Percentiles rank a stretch among this genome's conserved stretches.
Evolutionary conservation across 139 green algal genomes (phyloP).

Genomic region (Chlamydomonas asymmetrica): DNA sequence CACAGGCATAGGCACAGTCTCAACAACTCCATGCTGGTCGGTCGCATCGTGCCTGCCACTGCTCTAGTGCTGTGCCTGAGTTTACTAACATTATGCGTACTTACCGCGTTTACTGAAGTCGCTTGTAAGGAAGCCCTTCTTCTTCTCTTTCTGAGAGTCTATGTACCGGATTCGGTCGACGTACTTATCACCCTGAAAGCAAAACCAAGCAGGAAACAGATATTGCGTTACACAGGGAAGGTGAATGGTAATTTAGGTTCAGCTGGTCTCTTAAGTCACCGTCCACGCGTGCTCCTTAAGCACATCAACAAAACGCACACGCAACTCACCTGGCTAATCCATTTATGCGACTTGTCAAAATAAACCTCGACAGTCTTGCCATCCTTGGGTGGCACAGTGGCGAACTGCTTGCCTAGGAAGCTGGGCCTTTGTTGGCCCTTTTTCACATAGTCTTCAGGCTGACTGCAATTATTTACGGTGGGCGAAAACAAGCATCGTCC

Average conservation of each 20-base stretch:
- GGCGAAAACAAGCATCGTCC: too few species aligned
- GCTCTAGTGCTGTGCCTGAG: too few species aligned
- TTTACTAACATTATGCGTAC: too few species aligned
- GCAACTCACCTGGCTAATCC: slow-evolving; percentile 54
- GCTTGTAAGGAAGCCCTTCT: slow-evolving; percentile 77
- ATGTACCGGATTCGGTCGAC: slow-evolving; percentile 69
- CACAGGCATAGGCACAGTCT: too few species aligned
- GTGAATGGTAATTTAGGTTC: too few species aligned
- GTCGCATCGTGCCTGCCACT: too few species aligned
- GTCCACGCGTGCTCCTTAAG: too few species aligned
- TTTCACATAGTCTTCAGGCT: slow-evolving; percentile 59
- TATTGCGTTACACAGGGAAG: too few species aligned
- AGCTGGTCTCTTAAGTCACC: too few species aligned
- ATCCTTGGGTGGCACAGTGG: slow-evolving; percentile 45
- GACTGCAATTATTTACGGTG: slow-evolving; percentile 37
- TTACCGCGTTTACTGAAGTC: slow-evolving; percentile 80
- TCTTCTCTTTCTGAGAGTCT: slow-evolving; percentile 66
- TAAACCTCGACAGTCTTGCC: slow-evolving; percentile 67
- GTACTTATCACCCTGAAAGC: slow-evolving; percentile 64
- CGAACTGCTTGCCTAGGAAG: slow-evolving; percentile 71
- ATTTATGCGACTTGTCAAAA: slow-evolving; percentile 79
- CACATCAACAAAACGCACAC: background rate
- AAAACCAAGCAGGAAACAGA: too few species aligned
- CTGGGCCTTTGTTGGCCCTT: slow-evolving; percentile 44
- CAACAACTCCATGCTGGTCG: too few species aligned